Evolutionary conservation across 2,329 filamentous ascomycete species (phyloP).

Genomic region (Cladosporium velox): DNA sequence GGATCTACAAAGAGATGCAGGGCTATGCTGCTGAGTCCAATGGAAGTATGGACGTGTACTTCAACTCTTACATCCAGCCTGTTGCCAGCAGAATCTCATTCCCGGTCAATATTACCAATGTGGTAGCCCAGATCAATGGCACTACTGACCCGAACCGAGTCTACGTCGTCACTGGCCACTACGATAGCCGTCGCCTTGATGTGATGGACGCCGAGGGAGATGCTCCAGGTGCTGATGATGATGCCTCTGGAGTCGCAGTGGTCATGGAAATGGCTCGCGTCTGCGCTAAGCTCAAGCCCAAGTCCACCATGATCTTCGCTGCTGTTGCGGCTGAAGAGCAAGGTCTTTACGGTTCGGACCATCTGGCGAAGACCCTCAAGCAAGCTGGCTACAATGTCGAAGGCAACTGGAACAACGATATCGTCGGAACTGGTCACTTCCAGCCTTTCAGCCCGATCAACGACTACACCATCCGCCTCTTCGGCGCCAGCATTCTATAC

Average conservation of each 20-base stretch:
- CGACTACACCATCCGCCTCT: conserved; percentile 55
- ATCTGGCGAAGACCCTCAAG: conserved; percentile 55
- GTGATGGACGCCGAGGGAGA: conserved; percentile 54
- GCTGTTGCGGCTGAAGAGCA: conserved; percentile 62
- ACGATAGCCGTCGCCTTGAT: conserved; percentile 56
- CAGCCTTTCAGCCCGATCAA: conserved; percentile 44
- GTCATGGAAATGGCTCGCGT: conserved; percentile 59
- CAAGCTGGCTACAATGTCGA: conserved; percentile 57
- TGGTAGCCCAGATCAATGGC: conserved; percentile 55
- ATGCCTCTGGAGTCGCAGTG: conserved; percentile 58
- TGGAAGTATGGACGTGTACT: conserved; percentile 54
- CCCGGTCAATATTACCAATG: conserved; percentile 56
- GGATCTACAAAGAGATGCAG: conserved; percentile 56
- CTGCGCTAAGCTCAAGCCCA: conserved; percentile 50
- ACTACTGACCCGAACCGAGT: conserved; percentile 50
- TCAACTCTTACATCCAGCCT: conserved; percentile 55
- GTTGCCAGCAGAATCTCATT: conserved; percentile 52
- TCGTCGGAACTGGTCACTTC: conserved; percentile 51
- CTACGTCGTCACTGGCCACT: conserved; percentile 59
- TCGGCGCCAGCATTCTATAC: conserved; percentile 50
- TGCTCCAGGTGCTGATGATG: conserved; percentile 60
- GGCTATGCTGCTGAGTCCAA: conserved; percentile 51
- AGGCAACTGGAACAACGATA: conserved; percentile 61
- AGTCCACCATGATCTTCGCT: conserved; percentile 58
- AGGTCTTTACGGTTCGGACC: conserved; percentile 54